A percentile compares a stretch with the other conserved stretches of the same genome.
phyloP scores from a whole-genome alignment of 768 basidiomycete genomes.

The Dentipellis sp. region DNA sequence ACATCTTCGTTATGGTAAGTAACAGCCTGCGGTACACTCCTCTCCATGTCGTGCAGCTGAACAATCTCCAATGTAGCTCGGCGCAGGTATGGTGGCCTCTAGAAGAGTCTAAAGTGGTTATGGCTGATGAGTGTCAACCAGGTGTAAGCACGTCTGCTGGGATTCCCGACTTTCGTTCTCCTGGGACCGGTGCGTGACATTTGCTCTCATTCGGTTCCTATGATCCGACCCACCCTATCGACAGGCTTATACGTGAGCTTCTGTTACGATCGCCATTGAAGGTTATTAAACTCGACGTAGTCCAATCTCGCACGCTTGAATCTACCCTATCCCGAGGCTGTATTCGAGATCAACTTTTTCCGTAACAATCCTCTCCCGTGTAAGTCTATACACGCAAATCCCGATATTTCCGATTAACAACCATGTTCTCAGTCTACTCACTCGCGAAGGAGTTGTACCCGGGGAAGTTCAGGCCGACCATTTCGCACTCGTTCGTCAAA shows the following conservation, averaged over 20 bases:
- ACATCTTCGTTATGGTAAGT: constrained; percentile 22
- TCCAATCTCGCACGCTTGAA: constrained; percentile 69
- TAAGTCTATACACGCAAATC: constrained; percentile 24
- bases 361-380: constrained; percentile 71
- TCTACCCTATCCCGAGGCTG: constrained; percentile 89
- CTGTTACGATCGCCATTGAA: neutral
- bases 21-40: neutral
- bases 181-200: constrained; percentile 57
- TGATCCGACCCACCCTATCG: neutral
- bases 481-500: constrained; percentile 83
- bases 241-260: constrained; percentile 45
- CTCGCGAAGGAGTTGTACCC: constrained; percentile 93
- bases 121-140: constrained; percentile 13
- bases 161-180: constrained; percentile 86
- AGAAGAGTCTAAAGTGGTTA: too few relatives aligned
- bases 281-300: constrained; percentile 26
- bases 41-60: neutral
- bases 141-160: constrained; percentile 76
- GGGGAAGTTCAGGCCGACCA: constrained; percentile 79
- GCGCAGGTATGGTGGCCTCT: constrained; percentile 9
- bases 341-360: constrained; percentile 90
- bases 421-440: constrained; percentile 54
- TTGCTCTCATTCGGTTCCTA: neutral
- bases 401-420: neutral
- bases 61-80: constrained; percentile 4